Base-by-base conservation (phyloP, 169 alveolate species). In the Plasmodium vivax region DNA sequence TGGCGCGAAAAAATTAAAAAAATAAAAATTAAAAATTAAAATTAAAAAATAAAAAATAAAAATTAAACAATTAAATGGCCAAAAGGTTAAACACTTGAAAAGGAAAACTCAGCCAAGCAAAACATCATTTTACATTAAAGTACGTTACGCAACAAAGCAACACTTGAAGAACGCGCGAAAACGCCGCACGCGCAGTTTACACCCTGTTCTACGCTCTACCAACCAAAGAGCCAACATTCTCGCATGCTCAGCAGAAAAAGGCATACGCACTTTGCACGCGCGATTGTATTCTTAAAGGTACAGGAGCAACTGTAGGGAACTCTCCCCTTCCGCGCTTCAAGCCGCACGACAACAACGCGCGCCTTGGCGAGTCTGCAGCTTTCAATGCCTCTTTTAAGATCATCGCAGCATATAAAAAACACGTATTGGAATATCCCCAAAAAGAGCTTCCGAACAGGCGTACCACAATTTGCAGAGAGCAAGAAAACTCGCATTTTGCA, bases 301-400 rank as follows among this genome's bases (percentile, higher is more conserved):
- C 6, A 68, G 77, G n/a, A 68, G 27, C 41, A 68, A 3, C 9
- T 27, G 38, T 30, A 68, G 27, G 7, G 19, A 16, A 68, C 5
- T 3, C 23, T 68, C 23, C 6, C 38, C 36, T 23, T 9, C 75
- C 12, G 12, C 30, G 36, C 43, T 68, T 68, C 77, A 68, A 68
- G 62, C 8, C 62, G 23, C 62, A 14, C 23, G 12, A 45, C 14
- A 68, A 30, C 16, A 30, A 68, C 41, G 38, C 77, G 16, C n/a
- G 43, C 77, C 77, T 30, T 68, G 38, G 38, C 41, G 77, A 68
- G 32, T 30, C 38, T 68, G 16, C 32, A 68, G 14, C 9, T 68
- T 80, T 80, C 85, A 80, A 80, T 80, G 85, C 85, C 27, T 38
- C 34, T 43, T 82, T 51, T 82, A 38, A 16, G 32, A 56, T 34